These are phyloP conservation scores for Apophysomyces elegans DNA, from an alignment of 371 early-diverging fungal species.

Conservation along the genomic window DNA sequence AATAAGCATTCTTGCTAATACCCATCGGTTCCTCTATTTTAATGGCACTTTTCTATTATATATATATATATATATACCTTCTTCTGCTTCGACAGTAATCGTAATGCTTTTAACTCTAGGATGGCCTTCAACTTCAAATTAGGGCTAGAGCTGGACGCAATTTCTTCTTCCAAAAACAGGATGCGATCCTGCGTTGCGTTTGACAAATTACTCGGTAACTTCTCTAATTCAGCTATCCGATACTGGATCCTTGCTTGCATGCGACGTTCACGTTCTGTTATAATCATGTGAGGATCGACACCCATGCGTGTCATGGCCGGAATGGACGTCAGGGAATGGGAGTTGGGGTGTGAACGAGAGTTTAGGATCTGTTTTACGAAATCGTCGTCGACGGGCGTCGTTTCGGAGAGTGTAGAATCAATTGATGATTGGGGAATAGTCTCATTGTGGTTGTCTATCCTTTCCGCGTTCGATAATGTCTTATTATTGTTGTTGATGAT, in stretches of 20 bases:
- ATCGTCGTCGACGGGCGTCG: not conserved
- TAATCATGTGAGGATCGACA: slow-evolving; percentile 74
- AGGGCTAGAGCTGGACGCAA: slow-evolving; percentile 12
- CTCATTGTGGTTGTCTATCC: not conserved
- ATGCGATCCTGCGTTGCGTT: slow-evolving; percentile 17
- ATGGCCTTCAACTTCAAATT: slow-evolving; percentile 62
- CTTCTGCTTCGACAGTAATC: slow-evolving; percentile 77
- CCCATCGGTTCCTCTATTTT: not conserved
- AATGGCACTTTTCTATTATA: no score
- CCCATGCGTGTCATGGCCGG: slow-evolving; percentile 79
- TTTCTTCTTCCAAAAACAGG: slow-evolving; percentile 17
- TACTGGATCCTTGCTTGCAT: slow-evolving; percentile 68
- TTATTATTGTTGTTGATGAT: slow-evolving; percentile 11
- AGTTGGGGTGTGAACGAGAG: not conserved
- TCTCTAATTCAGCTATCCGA: slow-evolving; percentile 80
- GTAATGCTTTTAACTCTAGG: slow-evolving; percentile 87
- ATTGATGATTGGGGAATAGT: not conserved
- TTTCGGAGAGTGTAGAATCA: not conserved
- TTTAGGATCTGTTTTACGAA: not conserved
- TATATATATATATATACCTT: slow-evolving; percentile 34
- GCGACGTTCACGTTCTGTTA: slow-evolving; percentile 76
- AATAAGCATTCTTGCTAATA: slow-evolving; percentile 40
- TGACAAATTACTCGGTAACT: slow-evolving; percentile 36
- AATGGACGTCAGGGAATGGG: slow-evolving; percentile 68
- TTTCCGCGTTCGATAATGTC: slow-evolving; percentile 10